Base-by-base conservation (phyloP, 2,329 filamentous ascomycete species). In the Incumbomyces delicatus region DNA sequence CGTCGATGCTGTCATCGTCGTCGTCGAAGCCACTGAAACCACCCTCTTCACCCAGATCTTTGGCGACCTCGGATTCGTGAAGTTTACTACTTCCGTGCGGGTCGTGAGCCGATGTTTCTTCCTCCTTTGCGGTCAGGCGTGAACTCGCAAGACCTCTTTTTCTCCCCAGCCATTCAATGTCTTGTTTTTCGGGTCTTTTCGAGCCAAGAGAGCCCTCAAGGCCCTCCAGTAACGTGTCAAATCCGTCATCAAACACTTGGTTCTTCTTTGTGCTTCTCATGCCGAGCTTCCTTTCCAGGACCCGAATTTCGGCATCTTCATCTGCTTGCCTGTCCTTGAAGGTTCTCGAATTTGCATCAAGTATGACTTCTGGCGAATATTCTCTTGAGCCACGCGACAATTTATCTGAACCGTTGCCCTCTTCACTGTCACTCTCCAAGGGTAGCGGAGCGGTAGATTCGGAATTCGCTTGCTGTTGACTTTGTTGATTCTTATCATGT, bases 301-400 rank as follows among this genome's bases (percentile, higher is more conserved):
- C 81, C 16, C 83, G 82, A 56, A 98, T 96, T 57, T 95, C 87
- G 2, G 81, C 85, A 59, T 96, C 88, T 49, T 98, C 90, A 51
- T 86, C 73, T 1, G 78, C 81, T 3, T 95, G 69, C 55, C 77
- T 79, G 2, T 81, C 75, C 59, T 74, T 78, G n/a, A 80, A 69
- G 0, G 56, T 57, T 49, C 59, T 60, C 0, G 69, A 63, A 18
- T 66, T 44, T 42, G 50, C 45, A 41, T 58, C 53, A 7, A 58
- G 50, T 13, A 54, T 50, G 2, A 58, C 45, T n/a, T 49, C 53
- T 1, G 54, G 56, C 3, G 56, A 58, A 10, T 44, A 49, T 12
- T 53, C 50, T 17, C 56, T 53, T 6, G 44, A 41, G 7, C 33
- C 20, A 18, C 40, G 46, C 3, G 38, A 35, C 7, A 37, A 27